A percentile compares a stretch with the other conserved stretches of the same genome.
These are phyloP conservation scores for Komagataella mondaviorum DNA, from an alignment of 805 yeast genomes.

Conservation along the genomic window DNA sequence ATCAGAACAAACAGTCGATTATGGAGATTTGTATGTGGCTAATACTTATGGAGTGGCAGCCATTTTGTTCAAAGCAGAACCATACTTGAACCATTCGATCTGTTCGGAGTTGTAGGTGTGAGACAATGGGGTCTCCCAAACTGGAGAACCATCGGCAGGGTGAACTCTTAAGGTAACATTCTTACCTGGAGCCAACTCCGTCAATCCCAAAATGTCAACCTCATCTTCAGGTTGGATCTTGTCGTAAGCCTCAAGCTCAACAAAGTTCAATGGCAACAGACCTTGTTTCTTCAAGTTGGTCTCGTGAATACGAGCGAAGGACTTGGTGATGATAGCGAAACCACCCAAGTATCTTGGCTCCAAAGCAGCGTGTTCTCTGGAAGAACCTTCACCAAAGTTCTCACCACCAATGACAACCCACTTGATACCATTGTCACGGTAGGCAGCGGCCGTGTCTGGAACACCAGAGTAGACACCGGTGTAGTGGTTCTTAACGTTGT, in stretches of 20 bases:
- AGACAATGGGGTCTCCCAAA: constrained; percentile 85
- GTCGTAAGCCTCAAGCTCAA: constrained; percentile 82
- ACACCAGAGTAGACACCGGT: constrained; percentile 91
- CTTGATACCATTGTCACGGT: constrained; percentile 83
- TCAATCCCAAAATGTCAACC: constrained; percentile 76
- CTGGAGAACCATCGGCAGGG: constrained; percentile 50
- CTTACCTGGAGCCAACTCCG: constrained; percentile 87
- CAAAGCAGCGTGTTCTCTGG: constrained; percentile 99
- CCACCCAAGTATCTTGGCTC: constrained; percentile 99
- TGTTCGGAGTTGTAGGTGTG: constrained; percentile 96
- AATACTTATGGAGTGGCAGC: constrained; percentile 8
- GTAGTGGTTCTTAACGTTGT: constrained; percentile 78
- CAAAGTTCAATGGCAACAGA: constrained; percentile 91
- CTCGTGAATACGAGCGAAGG: constrained; percentile 98
- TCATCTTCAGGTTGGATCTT: constrained; percentile 84
- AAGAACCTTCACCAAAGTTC: constrained; percentile 99
- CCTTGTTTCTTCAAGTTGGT: constrained; percentile 99
- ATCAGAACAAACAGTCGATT: not conserved
- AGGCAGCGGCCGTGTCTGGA: constrained; percentile 91
- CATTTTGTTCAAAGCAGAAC: constrained; percentile 97
- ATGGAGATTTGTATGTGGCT: not conserved
- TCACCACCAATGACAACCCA: constrained; percentile 99
- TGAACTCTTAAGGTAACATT: constrained; percentile 65
- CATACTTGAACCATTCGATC: constrained; percentile 97
- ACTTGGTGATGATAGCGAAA: constrained; percentile 92